Conservation (phyloP, 2,329 filamentous ascomycete species). For the Teratosphaeria epicoccoides region DNA sequence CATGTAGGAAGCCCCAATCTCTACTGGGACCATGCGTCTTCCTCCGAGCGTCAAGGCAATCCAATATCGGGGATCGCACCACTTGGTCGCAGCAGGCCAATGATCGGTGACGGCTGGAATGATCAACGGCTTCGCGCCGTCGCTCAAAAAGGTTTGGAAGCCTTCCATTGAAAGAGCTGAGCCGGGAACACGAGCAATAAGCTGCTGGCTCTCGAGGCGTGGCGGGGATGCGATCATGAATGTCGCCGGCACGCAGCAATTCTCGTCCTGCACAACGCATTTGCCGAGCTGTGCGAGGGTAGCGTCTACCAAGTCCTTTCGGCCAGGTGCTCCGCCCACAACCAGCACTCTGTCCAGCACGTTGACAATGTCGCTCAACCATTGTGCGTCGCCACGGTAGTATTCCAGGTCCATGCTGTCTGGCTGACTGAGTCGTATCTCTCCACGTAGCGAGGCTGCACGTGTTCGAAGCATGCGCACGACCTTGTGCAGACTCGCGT, state of each 20-base stretch:
- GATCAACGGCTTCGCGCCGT: conserved; percentile 47
- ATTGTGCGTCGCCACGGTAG: conserved; percentile 19
- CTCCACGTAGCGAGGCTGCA: background rate
- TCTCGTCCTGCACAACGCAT: conserved; percentile 5
- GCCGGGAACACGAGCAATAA: conserved; percentile 6
- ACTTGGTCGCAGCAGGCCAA: conserved; percentile 74
- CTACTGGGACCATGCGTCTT: conserved; percentile 70
- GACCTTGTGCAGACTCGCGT: conserved; percentile 49
- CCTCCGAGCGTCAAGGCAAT: conserved; percentile 64
- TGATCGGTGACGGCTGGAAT: conserved; percentile 53
- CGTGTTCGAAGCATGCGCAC: background rate
- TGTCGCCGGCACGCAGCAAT: background rate
- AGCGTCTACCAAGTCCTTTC: conserved; percentile 38
- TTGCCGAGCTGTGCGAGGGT: conserved; percentile 43
- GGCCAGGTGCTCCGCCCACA: conserved; percentile 54
- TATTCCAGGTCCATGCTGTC: background rate
- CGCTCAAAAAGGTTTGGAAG: conserved; percentile 23
- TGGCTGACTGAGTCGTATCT: background rate
- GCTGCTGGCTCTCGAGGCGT: conserved; percentile 2
- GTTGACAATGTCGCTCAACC: conserved; percentile 50
- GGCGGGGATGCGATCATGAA: conserved; percentile 8
- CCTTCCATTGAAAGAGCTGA: conserved; percentile 10
- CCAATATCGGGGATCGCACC: conserved; percentile 66
- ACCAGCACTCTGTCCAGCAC: conserved; percentile 68
- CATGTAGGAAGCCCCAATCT: conserved; percentile 73